These are phyloP conservation scores for Sporisorium reilianum DNA, from an alignment of 1,284 basidiomycete species.

Conservation along the genomic window DNA sequence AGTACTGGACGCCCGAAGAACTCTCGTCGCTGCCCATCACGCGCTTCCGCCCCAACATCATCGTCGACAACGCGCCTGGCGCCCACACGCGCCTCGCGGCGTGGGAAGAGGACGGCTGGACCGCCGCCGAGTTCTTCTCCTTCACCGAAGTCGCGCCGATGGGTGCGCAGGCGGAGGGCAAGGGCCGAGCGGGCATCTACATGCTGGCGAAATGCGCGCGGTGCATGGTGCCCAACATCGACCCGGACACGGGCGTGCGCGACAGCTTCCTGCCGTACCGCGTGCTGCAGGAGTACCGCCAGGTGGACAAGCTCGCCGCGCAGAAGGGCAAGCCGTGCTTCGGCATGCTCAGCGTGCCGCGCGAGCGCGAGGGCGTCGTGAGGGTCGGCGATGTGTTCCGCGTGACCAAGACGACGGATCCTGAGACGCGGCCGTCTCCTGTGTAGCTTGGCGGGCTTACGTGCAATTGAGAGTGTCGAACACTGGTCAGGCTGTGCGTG, in stretches of 20 bases:
- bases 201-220: conserved; percentile 56
- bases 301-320: conserved; percentile 48
- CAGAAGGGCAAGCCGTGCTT: conserved; percentile 62
- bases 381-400: conserved; percentile 51
- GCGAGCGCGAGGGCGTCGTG: conserved; percentile 46
- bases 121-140: conserved; percentile 52
- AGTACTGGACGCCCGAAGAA: conserved; percentile 60
- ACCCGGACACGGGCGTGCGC: conserved; percentile 53
- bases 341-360: conserved; percentile 48
- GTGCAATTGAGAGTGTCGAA: neutral
- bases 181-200: conserved; percentile 55
- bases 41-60: conserved; percentile 62
- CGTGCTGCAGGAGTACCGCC: conserved; percentile 55
- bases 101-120: conserved; percentile 65
- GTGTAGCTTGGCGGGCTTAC: conserved; percentile 12
- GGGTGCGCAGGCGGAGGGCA: conserved; percentile 45
- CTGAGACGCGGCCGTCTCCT: conserved; percentile 30
- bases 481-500: neutral
- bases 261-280: conserved; percentile 57
- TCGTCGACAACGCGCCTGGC: conserved; percentile 39
- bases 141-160: conserved; percentile 12
- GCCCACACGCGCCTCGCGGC: conserved; percentile 28
- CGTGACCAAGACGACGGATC: conserved; percentile 53
- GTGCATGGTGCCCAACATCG: conserved; percentile 61
- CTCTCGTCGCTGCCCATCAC: conserved; percentile 50